A percentile compares a stretch with the other conserved stretches of the same genome.
Evolutionary conservation across 1,139 yeast species (phyloP).

Genomic region (Pichia sp.): DNA sequence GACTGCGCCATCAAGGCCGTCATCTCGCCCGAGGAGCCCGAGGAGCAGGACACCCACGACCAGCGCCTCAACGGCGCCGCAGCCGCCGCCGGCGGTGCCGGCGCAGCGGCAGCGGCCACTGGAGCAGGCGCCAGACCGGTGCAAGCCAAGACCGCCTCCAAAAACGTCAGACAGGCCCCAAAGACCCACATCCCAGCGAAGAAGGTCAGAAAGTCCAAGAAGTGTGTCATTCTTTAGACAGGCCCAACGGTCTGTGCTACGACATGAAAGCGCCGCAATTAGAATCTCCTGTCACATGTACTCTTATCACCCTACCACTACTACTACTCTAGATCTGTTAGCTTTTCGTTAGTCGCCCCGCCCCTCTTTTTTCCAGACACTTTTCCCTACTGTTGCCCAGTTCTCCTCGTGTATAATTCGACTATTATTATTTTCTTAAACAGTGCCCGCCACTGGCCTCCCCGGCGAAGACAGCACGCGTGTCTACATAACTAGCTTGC

Average conservation of each 20-base stretch:
- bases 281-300: too few species aligned
- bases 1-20: conserved; percentile 77
- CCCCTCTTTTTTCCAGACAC: not conserved
- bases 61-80: not conserved
- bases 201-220: conserved; percentile 43
- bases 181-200: conserved; percentile 15
- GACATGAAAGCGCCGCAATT: too few species aligned
- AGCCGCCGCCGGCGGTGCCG: conserved; percentile 34
- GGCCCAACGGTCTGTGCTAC: too few species aligned
- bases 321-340: not conserved
- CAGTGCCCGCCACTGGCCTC: too few species aligned
- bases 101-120: conserved; percentile 5
- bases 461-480: too few species aligned
- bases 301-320: not conserved
- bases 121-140: not conserved
- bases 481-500: too few species aligned
- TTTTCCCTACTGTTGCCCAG: not conserved
- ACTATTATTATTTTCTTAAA: not conserved
- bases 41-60: conserved; percentile 15
- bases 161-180: conserved; percentile 14
- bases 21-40: conserved; percentile 47
- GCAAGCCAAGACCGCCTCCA: conserved; percentile 8
- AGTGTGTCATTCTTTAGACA: conserved; percentile 44
- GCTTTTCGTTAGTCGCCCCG: not conserved
- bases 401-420: not conserved